Conservation (phyloP, 768 basidiomycete genomes). For the Rhizopogon vinicolor region DNA sequence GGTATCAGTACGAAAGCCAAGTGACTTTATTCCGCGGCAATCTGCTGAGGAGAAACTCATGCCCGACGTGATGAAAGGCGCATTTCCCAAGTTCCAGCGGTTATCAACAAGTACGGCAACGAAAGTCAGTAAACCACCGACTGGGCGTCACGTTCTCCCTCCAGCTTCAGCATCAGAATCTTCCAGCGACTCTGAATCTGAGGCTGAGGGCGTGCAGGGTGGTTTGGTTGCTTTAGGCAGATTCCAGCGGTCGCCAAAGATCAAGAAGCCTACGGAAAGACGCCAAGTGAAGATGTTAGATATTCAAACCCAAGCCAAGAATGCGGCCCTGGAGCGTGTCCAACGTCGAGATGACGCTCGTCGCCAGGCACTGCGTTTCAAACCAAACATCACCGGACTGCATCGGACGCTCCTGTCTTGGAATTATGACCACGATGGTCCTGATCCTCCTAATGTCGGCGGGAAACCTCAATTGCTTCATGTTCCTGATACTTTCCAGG, state of each 20-base stretch:
- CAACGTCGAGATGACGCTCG: slow-evolving; percentile 58
- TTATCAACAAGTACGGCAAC: slow-evolving; percentile 17
- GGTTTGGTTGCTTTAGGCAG: slow-evolving; percentile 52
- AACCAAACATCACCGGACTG: slow-evolving; percentile 77
- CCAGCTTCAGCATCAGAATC: slow-evolving; percentile 23
- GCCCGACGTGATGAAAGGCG: slow-evolving; percentile 28
- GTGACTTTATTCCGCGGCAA: slow-evolving; percentile 6
- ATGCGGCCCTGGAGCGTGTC: slow-evolving; percentile 45
- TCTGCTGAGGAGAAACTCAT: slow-evolving; percentile 21
- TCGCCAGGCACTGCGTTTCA: slow-evolving; percentile 60
- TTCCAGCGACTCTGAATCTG: slow-evolving; percentile 44
- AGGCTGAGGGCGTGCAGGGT: slow-evolving; percentile 40
- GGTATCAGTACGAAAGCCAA: slow-evolving; percentile 4
- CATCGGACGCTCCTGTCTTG: slow-evolving; percentile 80
- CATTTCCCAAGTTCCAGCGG: slow-evolving; percentile 42
- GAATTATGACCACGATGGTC: slow-evolving; percentile 70
- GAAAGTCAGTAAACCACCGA: slow-evolving; percentile 30
- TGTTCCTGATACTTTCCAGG: slow-evolving; percentile 64
- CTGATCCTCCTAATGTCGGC: slow-evolving; percentile 53
- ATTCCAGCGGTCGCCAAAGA: slow-evolving; percentile 56
- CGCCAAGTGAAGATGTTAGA: slow-evolving; percentile 64
- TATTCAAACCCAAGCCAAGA: slow-evolving; percentile 37
- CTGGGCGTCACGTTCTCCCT: slow-evolving; percentile 9
- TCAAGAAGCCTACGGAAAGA: slow-evolving; percentile 52
- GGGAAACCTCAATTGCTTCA: slow-evolving; percentile 27